Base-by-base conservation (phyloP, 2,329 filamentous ascomycete species). In the Pezicula neosporulosa region DNA sequence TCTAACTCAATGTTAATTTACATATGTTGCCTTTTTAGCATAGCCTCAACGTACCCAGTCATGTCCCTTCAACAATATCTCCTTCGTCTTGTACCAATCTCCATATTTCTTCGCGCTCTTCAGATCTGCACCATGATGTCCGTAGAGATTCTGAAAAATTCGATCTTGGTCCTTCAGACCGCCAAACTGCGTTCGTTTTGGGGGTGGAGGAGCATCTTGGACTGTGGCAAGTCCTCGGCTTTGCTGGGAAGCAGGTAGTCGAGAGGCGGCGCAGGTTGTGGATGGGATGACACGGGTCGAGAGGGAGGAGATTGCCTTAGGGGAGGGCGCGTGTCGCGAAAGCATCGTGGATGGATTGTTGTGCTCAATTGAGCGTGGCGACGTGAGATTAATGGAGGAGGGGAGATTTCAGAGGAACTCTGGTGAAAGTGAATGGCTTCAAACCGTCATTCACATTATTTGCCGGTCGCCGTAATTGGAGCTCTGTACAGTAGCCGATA, bases 21-120 rank as follows among this genome's bases (percentile, higher is more conserved):
- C 24, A 19, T n/a, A 42, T 27, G 12, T 19, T 19, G 44, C 50
- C 44, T 28, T 39, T 38, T 36, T 9, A 35, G 27, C 12, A 44
- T 21, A 45, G 35, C 24, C 39, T 44, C 38, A 46, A 57, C 67
- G 61, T 71, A 85, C 82, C 86, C 94, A 99, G 66, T 99, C 93
- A 74, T 99, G 90, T 51, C 94, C 94, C 81, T 99, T 99, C 63
- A 90, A 76, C 53, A 99, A 73, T 52, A 99, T 99, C 72, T 99
- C 94, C 82, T 99, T 99, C 50, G 94, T 99, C 82, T 95, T 96
- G 78, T 99, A 85, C 94, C 94, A 99, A 73, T 97, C 94, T 63
- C 94, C 94, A 81, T 96, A 96, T 77, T 96, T 96, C 86, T 90
- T 92, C 49, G 94, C 92, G 68, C 85, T 90, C 78, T 94, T 93